Evolutionary conservation across 495 filamentous ascomycete species (phyloP), one percentile per base, ranked within the genome.

Genomic region (Neurospora sp.): DNA sequence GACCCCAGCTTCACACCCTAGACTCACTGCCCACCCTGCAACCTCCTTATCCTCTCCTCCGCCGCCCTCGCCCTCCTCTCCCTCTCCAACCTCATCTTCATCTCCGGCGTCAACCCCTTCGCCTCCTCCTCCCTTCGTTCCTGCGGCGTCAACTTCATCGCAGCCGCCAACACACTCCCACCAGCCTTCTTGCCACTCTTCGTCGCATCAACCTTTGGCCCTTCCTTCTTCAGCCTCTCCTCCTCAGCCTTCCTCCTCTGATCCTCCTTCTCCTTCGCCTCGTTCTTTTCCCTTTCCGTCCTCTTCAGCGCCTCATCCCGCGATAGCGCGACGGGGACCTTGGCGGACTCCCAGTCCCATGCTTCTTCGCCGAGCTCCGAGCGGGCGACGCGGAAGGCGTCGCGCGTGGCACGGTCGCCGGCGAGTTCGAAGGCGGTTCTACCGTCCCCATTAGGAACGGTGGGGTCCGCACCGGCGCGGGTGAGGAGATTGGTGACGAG

Each of bases 381-480:
- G 9, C 96, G 90, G 1, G 94, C 93, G 31, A 98, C 86, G 4
- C 96, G 91, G 84, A 99, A 99, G 5, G 94, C 93, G 76, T 98
- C 95, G 1, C 96, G 88, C 0, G 94, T 97, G 3, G 90, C 83
- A 2, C 94, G 88, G 78, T 98, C 93, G 40, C 96, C 93, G 10
- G 93, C 88, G 5, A 98, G 87, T 48, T 96, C 93, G 78, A 97
- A 98, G 0, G 96, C 81, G 0, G 93, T 91, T 76, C 90, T 91
- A 22, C 90, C 92, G 59, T 88, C 87, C 42, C 88, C 86, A 79
- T 91, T 98, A 12, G 78, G 75, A 4, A 89, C 16, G 0, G 90
- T 90, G 3, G 96, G 96, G 78, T 97, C 89, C 17, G 93, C 90
- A 22, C 83, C 81, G 8, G 87, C 90, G 84, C 94, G 94, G 2